Percentiles rank a stretch among this genome's conserved stretches.
phyloP scores from a whole-genome alignment of 352 stramenopile genomes.

The Pythium aphanidermatum region DNA sequence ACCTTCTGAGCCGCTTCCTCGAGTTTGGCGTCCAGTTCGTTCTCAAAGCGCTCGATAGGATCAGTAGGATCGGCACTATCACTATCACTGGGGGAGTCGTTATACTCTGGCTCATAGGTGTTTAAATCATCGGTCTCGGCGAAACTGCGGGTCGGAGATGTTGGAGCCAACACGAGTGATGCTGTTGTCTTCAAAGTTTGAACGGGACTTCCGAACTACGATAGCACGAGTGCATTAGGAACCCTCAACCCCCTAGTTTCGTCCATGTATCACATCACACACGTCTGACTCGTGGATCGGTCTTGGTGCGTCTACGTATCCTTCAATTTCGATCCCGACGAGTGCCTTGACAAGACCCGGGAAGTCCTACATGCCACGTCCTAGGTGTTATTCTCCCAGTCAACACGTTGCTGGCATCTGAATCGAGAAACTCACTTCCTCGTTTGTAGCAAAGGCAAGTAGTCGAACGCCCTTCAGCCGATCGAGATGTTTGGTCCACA shows the following conservation, averaged over 20 bases:
- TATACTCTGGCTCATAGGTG: too few species aligned
- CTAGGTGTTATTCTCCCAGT: too few species aligned
- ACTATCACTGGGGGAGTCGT: too few species aligned
- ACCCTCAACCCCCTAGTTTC: background rate
- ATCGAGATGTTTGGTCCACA: constrained; percentile 27
- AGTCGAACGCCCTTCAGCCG: constrained; percentile 19
- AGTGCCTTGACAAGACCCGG: constrained; percentile 18
- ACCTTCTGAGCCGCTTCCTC: constrained; percentile 1
- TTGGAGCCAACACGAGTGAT: constrained; percentile 1
- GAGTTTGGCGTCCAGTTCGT: constrained; percentile 1
- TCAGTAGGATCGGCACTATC: too few species aligned
- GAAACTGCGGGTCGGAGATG: too few species aligned
- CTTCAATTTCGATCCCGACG: constrained; percentile 17
- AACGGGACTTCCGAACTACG: constrained; percentile 18
- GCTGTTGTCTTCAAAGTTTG: constrained; percentile 18
- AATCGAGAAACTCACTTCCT: constrained; percentile 6
- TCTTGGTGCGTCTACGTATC: constrained; percentile 8
- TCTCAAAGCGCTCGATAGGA: background rate
- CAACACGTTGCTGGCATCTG: background rate
- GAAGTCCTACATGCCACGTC: too few species aligned
- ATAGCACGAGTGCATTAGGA: background rate
- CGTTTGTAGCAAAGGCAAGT: constrained; percentile 16
- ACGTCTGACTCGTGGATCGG: too few species aligned
- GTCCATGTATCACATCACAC: too few species aligned
- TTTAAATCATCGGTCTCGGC: too few species aligned